Evolutionary conservation across 2,329 filamentous ascomycete species (phyloP).

Genomic region (Teratosphaeria destructans): DNA sequence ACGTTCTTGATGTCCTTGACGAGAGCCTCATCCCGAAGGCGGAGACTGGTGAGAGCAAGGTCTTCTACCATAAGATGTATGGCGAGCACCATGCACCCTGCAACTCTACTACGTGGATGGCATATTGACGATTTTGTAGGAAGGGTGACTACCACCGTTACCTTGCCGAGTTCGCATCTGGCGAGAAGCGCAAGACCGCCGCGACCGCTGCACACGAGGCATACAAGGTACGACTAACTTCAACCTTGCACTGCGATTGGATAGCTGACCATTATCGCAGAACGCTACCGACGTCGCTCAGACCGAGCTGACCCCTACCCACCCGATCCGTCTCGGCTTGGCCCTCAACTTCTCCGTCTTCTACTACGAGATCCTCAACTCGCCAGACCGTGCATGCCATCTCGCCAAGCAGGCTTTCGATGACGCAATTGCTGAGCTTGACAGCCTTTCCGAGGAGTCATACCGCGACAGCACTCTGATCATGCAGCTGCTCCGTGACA

Average conservation of each 20-base stretch:
- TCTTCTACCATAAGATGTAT: conserved; percentile 99
- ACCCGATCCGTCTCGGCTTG: conserved; percentile 95
- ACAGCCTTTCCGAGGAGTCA: conserved; percentile 93
- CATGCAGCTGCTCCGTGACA: conserved; percentile 98
- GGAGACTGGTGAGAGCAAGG: conserved; percentile 95
- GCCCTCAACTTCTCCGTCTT: conserved; percentile 99
- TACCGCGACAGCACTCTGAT: conserved; percentile 99
- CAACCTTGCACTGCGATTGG: background rate
- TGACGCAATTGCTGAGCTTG: conserved; percentile 95
- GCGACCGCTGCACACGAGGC: conserved; percentile 84
- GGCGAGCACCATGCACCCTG: conserved; percentile 27
- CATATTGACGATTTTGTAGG: conserved; percentile 41
- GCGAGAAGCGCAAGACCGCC: conserved; percentile 83
- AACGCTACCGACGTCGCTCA: conserved; percentile 97
- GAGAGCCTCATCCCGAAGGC: conserved; percentile 90
- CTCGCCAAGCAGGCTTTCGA: conserved; percentile 99
- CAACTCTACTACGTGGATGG: background rate
- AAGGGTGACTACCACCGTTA: conserved; percentile 97
- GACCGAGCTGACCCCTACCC: conserved; percentile 91
- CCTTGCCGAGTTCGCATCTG: conserved; percentile 83
- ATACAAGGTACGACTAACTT: conserved; percentile 72
- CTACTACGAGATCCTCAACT: conserved; percentile 99
- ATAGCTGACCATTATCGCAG: conserved; percentile 35
- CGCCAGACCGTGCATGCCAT: conserved; percentile 92
- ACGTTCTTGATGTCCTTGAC: conserved; percentile 91